Percentiles rank a stretch among this genome's conserved stretches.
Conservation (phyloP, 768 basidiomycete species). For the Tulasnella sp. region DNA sequence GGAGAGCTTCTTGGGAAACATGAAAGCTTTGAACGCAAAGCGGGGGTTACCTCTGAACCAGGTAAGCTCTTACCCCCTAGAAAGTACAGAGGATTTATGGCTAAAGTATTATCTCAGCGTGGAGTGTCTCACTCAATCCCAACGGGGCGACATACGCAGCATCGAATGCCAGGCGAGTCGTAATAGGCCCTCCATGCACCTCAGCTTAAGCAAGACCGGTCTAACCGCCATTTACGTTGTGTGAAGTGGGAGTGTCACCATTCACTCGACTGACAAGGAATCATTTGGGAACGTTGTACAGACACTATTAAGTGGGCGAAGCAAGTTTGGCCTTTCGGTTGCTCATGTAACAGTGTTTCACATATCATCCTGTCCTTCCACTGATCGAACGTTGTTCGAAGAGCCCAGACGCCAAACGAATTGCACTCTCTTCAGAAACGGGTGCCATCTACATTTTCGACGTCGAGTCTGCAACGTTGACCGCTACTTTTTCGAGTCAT, state of each 20-base stretch:
- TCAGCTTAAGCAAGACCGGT: neutral
- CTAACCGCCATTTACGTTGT: neutral
- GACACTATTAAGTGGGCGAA: slow-evolving; percentile 46
- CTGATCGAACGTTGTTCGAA: slow-evolving; percentile 29
- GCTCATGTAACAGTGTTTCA: slow-evolving; percentile 48
- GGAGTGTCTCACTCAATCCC: slow-evolving; percentile 78
- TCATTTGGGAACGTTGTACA: slow-evolving; percentile 59
- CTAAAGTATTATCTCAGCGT: slow-evolving; percentile 46
- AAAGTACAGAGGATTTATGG: slow-evolving; percentile 13
- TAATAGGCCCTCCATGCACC: neutral
- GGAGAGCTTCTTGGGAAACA: slow-evolving; percentile 55
- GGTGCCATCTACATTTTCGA: slow-evolving; percentile 89
- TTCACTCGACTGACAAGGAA: slow-evolving; percentile 61
- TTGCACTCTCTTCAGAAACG: slow-evolving; percentile 75
- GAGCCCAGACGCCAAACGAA: slow-evolving; percentile 80
- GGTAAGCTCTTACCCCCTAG: slow-evolving; percentile 5
- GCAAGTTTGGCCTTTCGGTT: slow-evolving; percentile 71
- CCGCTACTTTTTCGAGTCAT: slow-evolving; percentile 73
- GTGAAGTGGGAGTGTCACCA: slow-evolving; percentile 54
- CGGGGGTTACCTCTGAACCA: neutral
- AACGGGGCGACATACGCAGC: slow-evolving; percentile 64
- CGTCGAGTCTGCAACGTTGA: slow-evolving; percentile 55
- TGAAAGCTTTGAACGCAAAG: slow-evolving; percentile 55
- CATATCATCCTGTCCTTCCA: neutral
- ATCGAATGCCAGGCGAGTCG: slow-evolving; percentile 40